Evolutionary conservation across 345 rosid genomes (phyloP).

Genomic region (Eucalyptus tenuipes): DNA sequence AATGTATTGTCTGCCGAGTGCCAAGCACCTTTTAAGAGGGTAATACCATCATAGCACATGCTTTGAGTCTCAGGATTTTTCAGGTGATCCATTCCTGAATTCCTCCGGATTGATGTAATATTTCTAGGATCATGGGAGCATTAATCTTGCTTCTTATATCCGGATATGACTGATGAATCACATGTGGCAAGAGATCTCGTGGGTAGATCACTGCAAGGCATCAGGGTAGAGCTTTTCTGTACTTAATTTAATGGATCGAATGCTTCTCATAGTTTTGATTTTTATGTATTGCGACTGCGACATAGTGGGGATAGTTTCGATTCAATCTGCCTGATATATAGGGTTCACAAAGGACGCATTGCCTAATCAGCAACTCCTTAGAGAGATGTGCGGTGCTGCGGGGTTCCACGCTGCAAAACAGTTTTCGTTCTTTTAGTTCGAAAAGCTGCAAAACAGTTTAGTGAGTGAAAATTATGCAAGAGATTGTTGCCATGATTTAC

Average conservation of each 20-base stretch:
- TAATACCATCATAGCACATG: neutral
- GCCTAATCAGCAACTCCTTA: neutral
- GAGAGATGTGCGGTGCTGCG: neutral
- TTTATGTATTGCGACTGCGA: neutral
- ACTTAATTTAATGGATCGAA: neutral
- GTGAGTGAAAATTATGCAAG: neutral
- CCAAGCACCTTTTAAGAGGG: neutral
- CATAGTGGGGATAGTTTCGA: neutral
- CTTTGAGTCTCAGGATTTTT: neutral
- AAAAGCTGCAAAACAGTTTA: neutral
- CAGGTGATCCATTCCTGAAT: neutral
- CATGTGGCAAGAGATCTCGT: neutral
- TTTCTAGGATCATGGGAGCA: neutral
- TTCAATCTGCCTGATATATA: neutral
- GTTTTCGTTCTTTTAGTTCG: neutral
- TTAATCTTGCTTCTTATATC: neutral
- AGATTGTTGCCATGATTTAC: neutral
- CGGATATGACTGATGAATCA: neutral
- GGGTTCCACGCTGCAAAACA: neutral
- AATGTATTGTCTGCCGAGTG: neutral
- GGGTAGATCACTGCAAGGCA: neutral
- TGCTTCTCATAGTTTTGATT: neutral
- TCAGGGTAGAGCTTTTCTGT: neutral
- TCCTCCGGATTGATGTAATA: neutral
- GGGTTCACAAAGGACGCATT: neutral